Conservation (phyloP, 75 land plant species). For the Picea sitchensis region DNA sequence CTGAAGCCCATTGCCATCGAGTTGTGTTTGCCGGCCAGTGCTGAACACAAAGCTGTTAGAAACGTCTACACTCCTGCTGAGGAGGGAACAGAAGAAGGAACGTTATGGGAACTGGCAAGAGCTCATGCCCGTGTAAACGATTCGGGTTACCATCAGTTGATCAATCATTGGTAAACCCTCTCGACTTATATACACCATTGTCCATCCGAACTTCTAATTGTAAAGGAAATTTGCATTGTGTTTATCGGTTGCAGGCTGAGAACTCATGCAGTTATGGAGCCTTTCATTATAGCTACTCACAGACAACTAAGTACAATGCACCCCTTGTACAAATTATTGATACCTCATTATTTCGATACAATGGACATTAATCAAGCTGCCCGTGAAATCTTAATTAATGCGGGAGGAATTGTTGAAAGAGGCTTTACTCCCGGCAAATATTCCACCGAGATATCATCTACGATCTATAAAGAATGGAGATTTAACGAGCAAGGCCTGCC, state of each 20-base stretch:
- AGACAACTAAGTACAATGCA: slow-evolving; percentile 29
- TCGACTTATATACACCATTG: too few species aligned
- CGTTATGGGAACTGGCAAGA: slow-evolving; percentile 35
- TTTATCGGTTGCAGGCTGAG: slow-evolving; percentile 18
- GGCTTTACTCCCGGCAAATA: slow-evolving; percentile 30
- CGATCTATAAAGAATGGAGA: slow-evolving; percentile 38
- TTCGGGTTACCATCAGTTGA: slow-evolving; percentile 36
- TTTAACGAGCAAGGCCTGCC: slow-evolving; percentile 63
- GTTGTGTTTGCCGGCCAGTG: slow-evolving; percentile 24
- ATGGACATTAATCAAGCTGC: slow-evolving; percentile 41
- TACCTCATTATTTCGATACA: slow-evolving; percentile 29
- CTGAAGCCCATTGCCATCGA: slow-evolving; percentile 36
- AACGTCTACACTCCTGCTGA: slow-evolving; percentile 27
- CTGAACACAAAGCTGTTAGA: background rate
- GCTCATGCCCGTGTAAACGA: slow-evolving; percentile 30
- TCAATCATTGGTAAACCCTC: slow-evolving; percentile 24
- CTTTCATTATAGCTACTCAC: slow-evolving; percentile 30
- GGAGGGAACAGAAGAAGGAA: slow-evolving; percentile 14
- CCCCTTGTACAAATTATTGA: slow-evolving; percentile 23
- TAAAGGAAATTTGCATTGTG: background rate
- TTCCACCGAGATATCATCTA: slow-evolving; percentile 28
- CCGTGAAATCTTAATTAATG: slow-evolving; percentile 22
- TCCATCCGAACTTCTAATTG: too few species aligned
- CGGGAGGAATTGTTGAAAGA: slow-evolving; percentile 27
- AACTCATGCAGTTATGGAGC: slow-evolving; percentile 33